Evolutionary conservation across 164 flowering plant species (phyloP).

Genomic region (Stephania yunnanensis): DNA sequence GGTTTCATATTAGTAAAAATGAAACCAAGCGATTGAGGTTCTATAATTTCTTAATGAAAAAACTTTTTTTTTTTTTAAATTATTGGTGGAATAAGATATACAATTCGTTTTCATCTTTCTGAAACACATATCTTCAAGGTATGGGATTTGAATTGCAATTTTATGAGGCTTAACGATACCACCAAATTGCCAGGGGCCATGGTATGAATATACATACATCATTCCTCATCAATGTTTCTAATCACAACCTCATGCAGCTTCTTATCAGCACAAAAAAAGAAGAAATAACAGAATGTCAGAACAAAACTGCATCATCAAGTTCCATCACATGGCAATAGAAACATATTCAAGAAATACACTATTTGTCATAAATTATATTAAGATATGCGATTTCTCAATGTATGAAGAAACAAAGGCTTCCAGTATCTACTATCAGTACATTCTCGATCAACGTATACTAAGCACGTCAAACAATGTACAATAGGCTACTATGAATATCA

Average conservation of each 20-base stretch:
- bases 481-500: no score
- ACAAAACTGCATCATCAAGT: background rate
- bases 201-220: background rate
- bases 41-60: slow-evolving; percentile 6
- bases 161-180: background rate
- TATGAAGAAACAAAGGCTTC: background rate
- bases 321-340: background rate
- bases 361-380: background rate
- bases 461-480: no score
- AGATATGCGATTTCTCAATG: background rate
- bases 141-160: background rate
- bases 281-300: background rate
- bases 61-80: background rate
- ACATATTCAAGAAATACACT: background rate
- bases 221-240: background rate
- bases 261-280: no score
- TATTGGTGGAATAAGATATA: background rate
- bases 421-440: no score
- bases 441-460: no score
- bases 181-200: background rate
- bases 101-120: background rate
- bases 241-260: background rate
- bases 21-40: slow-evolving; percentile 16
- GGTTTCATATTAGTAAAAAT: slow-evolving; percentile 43
- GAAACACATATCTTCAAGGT: background rate